Evolutionary conservation across 495 filamentous ascomycete genomes (phyloP).

Genomic region (Daldinia vernicosa): DNA sequence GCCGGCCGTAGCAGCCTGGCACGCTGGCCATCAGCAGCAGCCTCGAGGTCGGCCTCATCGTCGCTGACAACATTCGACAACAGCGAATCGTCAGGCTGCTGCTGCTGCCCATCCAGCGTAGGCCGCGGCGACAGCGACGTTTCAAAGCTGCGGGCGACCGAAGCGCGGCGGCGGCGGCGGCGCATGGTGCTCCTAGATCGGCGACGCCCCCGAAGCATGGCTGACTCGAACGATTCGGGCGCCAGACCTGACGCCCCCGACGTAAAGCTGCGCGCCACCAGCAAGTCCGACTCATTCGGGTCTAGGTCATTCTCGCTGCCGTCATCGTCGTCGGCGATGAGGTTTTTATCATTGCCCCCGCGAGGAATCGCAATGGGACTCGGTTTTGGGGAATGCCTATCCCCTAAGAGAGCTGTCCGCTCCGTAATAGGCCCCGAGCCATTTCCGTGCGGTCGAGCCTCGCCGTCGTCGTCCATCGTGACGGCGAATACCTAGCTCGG

Average conservation of each 20-base stretch:
- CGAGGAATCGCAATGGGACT: constrained; percentile 23
- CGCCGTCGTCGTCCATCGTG: constrained; percentile 7
- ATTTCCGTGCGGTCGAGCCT: constrained; percentile 3
- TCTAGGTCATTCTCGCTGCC: constrained; percentile 43
- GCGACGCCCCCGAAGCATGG: constrained; percentile 49
- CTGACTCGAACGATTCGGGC: constrained; percentile 50
- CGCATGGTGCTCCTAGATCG: constrained; percentile 30
- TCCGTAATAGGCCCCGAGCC: constrained; percentile 17
- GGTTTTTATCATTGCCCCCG: not conserved
- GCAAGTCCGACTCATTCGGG: constrained; percentile 53
- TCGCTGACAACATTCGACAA: not conserved
- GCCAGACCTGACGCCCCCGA: constrained; percentile 50
- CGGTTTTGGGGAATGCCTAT: constrained; percentile 5
- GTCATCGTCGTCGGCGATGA: constrained; percentile 16
- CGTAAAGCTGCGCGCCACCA: constrained; percentile 52
- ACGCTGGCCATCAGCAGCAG: not conserved
- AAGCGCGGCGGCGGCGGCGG: constrained; percentile 2
- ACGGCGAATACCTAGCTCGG: not conserved
- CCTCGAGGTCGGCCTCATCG: constrained; percentile 21
- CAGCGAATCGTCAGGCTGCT: not conserved
- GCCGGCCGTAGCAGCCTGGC: constrained; percentile 19
- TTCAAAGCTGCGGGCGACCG: constrained; percentile 17
- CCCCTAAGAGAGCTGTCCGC: constrained; percentile 29
- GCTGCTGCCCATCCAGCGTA: not conserved
- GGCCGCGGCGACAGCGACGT: constrained; percentile 23